Evolutionary conservation across 2,329 filamentous ascomycete genomes (phyloP), one percentile per base, ranked within the genome.

Genomic region (Trematosphaeria pertusa): DNA sequence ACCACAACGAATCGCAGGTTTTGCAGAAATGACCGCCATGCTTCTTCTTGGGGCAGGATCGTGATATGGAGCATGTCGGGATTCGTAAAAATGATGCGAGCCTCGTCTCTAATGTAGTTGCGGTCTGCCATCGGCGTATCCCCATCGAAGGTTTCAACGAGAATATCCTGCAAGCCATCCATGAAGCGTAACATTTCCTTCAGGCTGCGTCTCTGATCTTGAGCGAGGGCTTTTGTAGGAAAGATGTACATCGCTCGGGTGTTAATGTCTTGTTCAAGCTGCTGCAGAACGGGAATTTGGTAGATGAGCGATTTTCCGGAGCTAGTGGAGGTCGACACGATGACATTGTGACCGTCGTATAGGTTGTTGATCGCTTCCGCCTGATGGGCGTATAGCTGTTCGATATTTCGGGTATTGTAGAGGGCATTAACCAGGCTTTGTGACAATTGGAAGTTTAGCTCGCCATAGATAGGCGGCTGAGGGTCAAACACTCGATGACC

Each of bases 271-370:
- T 84, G 78, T 70, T 99, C 93, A 2, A 99, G 76, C 38, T 90
- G 88, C 65, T 96, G 86, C 9, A 99, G 75, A 34, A 99, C 91
- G 0, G 94, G 94, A 12, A 99, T 81, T 64, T 99, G 94, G 65
- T 97, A 99, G 51, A 99, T 97, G n/a, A 99, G 76, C 5, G 91
- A 97, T 71, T 99, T 99, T 9, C 94, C 94, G 1, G 94, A 99
- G 65, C 90, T 96, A 0, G 94, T 99, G 0, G 93, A 96, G 0
- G 94, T 99, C 1, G 92, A 87, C 1, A 99, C 87, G 40, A 99
- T 93, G 11, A 97, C 91, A 67, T 97, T 86, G 28, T 87, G 83
- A 0, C 91, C 93, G 3, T 87, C 83, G 45, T 93, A 81, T 1
- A 99, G 77, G 50, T 87, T 84, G 64, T 99, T 99, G 60, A 99